Percentiles rank a stretch among this genome's conserved stretches.
Conservation (phyloP, 805 yeast species). For the Ogataea nakhonphanomensis region DNA sequence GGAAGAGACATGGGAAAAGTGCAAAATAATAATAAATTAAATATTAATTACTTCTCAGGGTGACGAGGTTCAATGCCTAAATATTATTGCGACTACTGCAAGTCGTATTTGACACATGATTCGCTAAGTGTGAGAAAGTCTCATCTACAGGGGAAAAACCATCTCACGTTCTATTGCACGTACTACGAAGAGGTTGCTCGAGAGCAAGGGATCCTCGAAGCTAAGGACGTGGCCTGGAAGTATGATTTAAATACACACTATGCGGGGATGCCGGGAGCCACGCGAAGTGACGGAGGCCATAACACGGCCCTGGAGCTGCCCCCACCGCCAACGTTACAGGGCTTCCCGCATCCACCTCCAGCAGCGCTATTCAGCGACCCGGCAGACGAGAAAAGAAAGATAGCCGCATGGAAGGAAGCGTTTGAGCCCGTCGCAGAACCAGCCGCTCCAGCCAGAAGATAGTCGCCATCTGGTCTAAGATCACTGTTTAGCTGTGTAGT, state of each 20-base stretch:
- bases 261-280: conserved; percentile 34
- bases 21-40: not conserved
- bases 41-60: not conserved
- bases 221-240: conserved; percentile 34
- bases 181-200: conserved; percentile 55
- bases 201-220: conserved; percentile 18
- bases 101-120: conserved; percentile 80
- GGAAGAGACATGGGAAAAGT: conserved; percentile 22
- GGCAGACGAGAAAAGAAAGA: conserved; percentile 18
- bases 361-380: conserved; percentile 24
- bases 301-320: conserved; percentile 18
- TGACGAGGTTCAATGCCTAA: conserved; percentile 47
- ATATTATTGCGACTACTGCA: conserved; percentile 83
- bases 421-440: not conserved
- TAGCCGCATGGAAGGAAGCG: conserved; percentile 5
- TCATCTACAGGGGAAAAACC: conserved; percentile 76
- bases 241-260: conserved; percentile 36
- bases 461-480: not conserved
- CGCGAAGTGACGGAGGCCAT: conserved; percentile 1
- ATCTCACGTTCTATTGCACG: conserved; percentile 64
- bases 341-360: conserved; percentile 39
- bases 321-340: conserved; percentile 35
- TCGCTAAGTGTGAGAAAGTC: conserved; percentile 81
- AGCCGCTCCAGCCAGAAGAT: not conserved
- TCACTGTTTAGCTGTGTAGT: not conserved